Conservation (phyloP, 257 asterid species). For the Lithospermum erythrorhizon region DNA sequence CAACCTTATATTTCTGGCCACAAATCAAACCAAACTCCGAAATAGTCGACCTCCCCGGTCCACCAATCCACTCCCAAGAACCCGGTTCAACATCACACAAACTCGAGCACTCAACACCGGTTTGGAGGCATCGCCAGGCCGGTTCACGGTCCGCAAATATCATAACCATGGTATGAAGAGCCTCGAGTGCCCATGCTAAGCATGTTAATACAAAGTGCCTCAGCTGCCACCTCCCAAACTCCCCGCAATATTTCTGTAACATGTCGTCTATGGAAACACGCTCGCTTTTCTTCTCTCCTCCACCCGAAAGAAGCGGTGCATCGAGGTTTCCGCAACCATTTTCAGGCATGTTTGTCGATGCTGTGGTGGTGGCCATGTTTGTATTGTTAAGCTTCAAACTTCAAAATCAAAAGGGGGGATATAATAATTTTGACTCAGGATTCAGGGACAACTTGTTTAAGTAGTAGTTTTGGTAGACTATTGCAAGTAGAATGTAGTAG, state of each 20-base stretch:
- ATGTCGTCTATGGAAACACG: conserved; percentile 56
- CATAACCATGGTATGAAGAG: conserved; percentile 78
- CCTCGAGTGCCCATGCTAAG: conserved; percentile 84
- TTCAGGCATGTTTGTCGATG: conserved; percentile 4
- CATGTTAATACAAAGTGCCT: conserved; percentile 59
- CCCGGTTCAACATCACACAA: conserved; percentile 48
- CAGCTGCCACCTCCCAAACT: conserved; percentile 79
- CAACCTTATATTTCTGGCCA: conserved; percentile 67
- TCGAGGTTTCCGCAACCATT: conserved; percentile 16
- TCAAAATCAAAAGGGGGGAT: too few relatives aligned
- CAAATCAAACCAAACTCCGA: conserved; percentile 70
- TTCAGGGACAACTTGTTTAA: too few relatives aligned
- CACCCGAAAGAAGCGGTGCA: conserved; percentile 23
- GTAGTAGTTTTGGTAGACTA: too few relatives aligned
- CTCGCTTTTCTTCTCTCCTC: conserved; percentile 10
- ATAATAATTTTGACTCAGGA: not conserved
- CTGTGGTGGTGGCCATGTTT: conserved; percentile 15
- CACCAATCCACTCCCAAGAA: conserved; percentile 73
- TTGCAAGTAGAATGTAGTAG: too few relatives aligned
- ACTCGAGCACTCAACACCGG: conserved; percentile 28
- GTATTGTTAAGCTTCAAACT: not conserved
- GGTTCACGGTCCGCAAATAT: conserved; percentile 85
- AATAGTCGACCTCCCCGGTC: conserved; percentile 55
- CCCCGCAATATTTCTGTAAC: conserved; percentile 63
- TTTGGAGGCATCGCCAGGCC: conserved; percentile 37